A percentile compares a stretch with the other conserved stretches of the same genome.
phyloP scores from a whole-genome alignment of 768 basidiomycete species.

The Cantharellus anzutake region DNA sequence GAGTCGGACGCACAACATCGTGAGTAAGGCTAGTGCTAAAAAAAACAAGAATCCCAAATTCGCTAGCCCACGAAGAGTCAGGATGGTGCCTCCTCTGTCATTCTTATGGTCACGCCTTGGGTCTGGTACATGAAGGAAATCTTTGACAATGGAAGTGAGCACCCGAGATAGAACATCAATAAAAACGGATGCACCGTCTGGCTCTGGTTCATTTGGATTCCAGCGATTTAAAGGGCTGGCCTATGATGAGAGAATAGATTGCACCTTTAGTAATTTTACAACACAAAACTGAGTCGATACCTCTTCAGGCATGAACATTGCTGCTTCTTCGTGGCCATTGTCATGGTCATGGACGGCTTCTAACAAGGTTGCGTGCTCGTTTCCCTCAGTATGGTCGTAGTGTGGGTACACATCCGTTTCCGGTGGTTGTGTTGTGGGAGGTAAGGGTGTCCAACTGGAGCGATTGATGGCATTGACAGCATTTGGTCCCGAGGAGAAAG shows the following conservation, averaged over 20 bases:
- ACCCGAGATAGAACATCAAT: not conserved
- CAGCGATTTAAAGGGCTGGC: too few species aligned
- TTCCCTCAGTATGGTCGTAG: not conserved
- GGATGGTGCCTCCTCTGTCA: constrained; percentile 18
- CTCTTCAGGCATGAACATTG: not conserved
- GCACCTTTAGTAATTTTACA: not conserved
- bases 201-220: not conserved
- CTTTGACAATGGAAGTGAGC: not conserved
- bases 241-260: not conserved
- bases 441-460: not conserved
- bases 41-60: constrained; percentile 20
- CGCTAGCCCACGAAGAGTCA: constrained; percentile 18
- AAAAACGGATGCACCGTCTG: not conserved
- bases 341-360: not conserved
- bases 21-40: constrained; percentile 13
- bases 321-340: not conserved
- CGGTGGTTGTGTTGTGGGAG: not conserved
- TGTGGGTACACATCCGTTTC: not conserved
- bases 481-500: not conserved
- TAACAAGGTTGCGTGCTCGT: not conserved
- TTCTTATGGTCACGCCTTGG: constrained; percentile 10
- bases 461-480: not conserved
- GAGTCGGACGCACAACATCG: constrained; percentile 13
- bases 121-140: constrained; percentile 6
- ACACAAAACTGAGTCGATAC: not conserved